Conservation (phyloP, 2,329 filamentous ascomycete species). For the Talaromyces verruculosus region DNA sequence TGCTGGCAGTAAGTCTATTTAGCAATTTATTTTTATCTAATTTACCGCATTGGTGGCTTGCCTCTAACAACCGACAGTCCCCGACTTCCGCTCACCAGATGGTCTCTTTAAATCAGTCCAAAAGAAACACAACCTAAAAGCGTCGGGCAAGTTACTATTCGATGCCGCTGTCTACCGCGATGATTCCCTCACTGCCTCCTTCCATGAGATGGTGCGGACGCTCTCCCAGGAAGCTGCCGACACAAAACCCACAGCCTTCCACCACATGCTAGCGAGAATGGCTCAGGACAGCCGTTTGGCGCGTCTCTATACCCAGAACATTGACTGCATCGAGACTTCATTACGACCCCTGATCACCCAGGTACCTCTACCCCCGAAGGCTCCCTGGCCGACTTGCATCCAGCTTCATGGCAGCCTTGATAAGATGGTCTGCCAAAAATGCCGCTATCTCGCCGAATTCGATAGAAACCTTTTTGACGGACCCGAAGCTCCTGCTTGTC, state of each 20-base stretch:
- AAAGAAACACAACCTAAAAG: constrained; percentile 84
- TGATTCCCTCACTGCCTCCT: constrained; percentile 80
- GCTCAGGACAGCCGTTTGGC: constrained; percentile 83
- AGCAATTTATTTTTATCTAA: background rate
- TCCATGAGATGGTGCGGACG: constrained; percentile 93
- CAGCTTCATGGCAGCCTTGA: constrained; percentile 91
- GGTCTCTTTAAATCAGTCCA: constrained; percentile 86
- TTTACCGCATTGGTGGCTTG: constrained; percentile 19
- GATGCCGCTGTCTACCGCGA: constrained; percentile 97
- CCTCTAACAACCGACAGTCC: constrained; percentile 57
- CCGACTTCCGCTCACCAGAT: constrained; percentile 89
- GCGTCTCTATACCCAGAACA: constrained; percentile 93
- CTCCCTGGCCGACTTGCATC: constrained; percentile 88
- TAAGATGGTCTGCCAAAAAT: constrained; percentile 97
- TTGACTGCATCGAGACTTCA: constrained; percentile 88
- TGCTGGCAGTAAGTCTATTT: constrained; percentile 70
- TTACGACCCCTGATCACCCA: constrained; percentile 76
- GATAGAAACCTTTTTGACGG: constrained; percentile 78
- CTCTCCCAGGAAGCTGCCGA: constrained; percentile 75
- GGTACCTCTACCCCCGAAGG: constrained; percentile 78
- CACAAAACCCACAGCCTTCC: constrained; percentile 82
- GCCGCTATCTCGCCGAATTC: constrained; percentile 72
- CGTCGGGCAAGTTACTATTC: constrained; percentile 92
- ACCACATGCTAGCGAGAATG: constrained; percentile 87
- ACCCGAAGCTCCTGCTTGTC: constrained; percentile 77